phyloP scores from a whole-genome alignment of 2,329 filamentous ascomycete species.

The Leptographium radiaticola region DNA sequence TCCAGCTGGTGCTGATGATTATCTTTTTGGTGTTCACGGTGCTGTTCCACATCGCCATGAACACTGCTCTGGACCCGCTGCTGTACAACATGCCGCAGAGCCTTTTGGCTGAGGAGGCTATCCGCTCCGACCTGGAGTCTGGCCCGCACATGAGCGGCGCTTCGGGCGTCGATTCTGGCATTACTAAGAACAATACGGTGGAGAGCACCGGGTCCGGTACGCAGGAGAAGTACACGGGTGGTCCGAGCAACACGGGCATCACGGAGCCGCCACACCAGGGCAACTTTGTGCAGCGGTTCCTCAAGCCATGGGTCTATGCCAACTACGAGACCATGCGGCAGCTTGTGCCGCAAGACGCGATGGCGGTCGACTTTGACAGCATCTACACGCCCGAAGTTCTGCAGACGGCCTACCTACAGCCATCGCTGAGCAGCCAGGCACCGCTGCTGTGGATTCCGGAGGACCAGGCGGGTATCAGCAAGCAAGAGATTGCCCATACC shows the following conservation, averaged over 20 bases:
- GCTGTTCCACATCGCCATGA: slow-evolving; percentile 63
- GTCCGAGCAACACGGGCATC: slow-evolving; percentile 4
- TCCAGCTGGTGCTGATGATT: slow-evolving; percentile 63
- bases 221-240: slow-evolving; percentile 6
- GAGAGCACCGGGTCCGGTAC: slow-evolving; percentile 7
- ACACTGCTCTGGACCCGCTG: slow-evolving; percentile 60
- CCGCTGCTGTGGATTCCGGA: slow-evolving; percentile 77
- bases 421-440: slow-evolving; percentile 46
- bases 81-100: slow-evolving; percentile 69
- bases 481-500: slow-evolving; percentile 65
- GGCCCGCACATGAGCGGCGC: slow-evolving; percentile 1
- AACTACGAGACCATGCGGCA: slow-evolving; percentile 60
- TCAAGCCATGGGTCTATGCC: slow-evolving; percentile 65
- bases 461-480: slow-evolving; percentile 60
- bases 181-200: slow-evolving; percentile 15
- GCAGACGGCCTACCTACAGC: slow-evolving; percentile 60
- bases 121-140: slow-evolving; percentile 15
- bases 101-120: slow-evolving; percentile 35
- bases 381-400: slow-evolving; percentile 49
- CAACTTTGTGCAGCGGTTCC: slow-evolving; percentile 51
- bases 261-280: slow-evolving; percentile 24
- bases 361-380: slow-evolving; percentile 30
- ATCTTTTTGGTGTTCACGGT: slow-evolving; percentile 61
- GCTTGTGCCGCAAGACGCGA: slow-evolving; percentile 47
- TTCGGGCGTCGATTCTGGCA: slow-evolving; percentile 7